Evolutionary conservation across 202 grass and related monocot species (phyloP), one percentile per base, ranked within the genome.

Genomic region (Zoysia matrella): DNA sequence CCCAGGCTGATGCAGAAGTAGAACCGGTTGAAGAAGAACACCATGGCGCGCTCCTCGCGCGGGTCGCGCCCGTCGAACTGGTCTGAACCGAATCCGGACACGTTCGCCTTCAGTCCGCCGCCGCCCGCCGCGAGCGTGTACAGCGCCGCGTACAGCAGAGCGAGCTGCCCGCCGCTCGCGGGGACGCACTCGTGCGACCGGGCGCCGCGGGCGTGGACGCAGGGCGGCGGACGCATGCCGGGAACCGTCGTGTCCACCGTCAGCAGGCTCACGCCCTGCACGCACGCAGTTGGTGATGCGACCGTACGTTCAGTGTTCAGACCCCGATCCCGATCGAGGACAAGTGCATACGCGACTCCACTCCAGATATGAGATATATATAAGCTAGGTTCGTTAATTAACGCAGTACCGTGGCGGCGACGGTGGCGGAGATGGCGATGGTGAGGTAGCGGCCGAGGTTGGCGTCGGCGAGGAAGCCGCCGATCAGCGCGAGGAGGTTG

Each of bases 1-100:
- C 93, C 93, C 6, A 96, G 81, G 90, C 88, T 96, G 84, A 96
- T 67, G 90, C 88, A 84, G 77, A 96, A 93, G 93, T 92, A 97
- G 88, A 97, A 97, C 60, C 94, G 91, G 86, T 92, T 94, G 85
- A 97, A 97, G 94, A 94, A 97, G 85, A 94, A 94, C 4, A 89
- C 80, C 89, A 92, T 90, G 72, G 87, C 83, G 69, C 90, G 90
- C 85, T 97, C 94, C 85, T 94, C 94, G 52, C 57, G 62, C 4
- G 89, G 89, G 89, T 97, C 81, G 1, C 85, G 53, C 42, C 14
- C 73, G 83, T 94, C 89, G 77, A 97, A 97, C 85, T 97, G 94
- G 81, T 97, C 94, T 2, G 94, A 91, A 3, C 94, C 94, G 80
- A 94, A 91, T 62, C 92, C 94, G 0, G 94, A 92, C 56, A 94